Conservation (phyloP, 1,139 yeast species). For the Hemisphaericaspora subhashii region DNA sequence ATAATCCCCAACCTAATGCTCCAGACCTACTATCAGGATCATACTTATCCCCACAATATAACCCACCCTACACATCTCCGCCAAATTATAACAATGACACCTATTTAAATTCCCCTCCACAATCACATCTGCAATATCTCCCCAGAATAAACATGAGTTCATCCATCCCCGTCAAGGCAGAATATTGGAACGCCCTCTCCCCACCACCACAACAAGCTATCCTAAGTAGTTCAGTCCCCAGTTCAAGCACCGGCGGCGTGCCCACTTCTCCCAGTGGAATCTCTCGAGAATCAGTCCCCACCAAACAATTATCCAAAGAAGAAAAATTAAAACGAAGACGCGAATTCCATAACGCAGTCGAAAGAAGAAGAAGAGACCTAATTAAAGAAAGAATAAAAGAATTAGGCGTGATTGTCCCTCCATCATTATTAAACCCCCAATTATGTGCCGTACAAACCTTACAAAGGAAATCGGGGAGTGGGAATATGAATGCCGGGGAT, state of each 20-base stretch:
- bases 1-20: conserved; percentile 4
- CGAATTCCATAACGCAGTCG: conserved; percentile 81
- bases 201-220: conserved; percentile 22
- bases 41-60: conserved; percentile 29
- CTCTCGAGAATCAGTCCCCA: conserved; percentile 19
- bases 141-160: conserved; percentile 16
- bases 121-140: conserved; percentile 6
- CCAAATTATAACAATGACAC: conserved; percentile 28
- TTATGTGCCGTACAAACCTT: conserved; percentile 48
- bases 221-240: conserved; percentile 16
- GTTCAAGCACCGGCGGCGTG: conserved; percentile 7
- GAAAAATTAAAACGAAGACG: conserved; percentile 68
- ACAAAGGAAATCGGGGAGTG: conserved; percentile 31
- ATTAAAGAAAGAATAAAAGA: conserved; percentile 77
- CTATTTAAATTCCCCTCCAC: conserved; percentile 39
- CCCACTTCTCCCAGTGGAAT: conserved; percentile 5
- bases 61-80: conserved; percentile 25
- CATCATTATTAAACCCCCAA: conserved; percentile 57
- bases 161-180: conserved; percentile 22
- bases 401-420: conserved; percentile 69
- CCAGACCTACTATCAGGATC: conserved; percentile 23
- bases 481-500: conserved; percentile 30
- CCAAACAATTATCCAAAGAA: conserved; percentile 60
- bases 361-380: conserved; percentile 73
- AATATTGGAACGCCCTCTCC: conserved; percentile 23